These are phyloP conservation scores for Russula foetens DNA, from an alignment of 768 basidiomycete genomes.

Conservation along the genomic window DNA sequence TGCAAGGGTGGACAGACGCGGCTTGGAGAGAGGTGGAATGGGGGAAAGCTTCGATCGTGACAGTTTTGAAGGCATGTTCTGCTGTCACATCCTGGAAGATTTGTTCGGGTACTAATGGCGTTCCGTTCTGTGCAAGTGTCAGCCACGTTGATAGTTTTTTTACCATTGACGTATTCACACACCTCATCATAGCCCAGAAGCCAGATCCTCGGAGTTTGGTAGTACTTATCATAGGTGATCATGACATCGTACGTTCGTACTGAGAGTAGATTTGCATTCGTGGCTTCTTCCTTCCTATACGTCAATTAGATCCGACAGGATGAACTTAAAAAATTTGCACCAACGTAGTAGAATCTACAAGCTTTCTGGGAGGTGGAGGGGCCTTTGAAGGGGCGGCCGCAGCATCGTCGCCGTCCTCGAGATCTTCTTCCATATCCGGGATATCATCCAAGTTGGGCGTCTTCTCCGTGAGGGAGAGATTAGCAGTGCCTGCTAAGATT, in stretches of 20 bases:
- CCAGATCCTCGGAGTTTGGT: constrained; percentile 98
- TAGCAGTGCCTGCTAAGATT: constrained; percentile 24
- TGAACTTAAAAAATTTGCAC: constrained; percentile 22
- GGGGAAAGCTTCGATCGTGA: constrained; percentile 98
- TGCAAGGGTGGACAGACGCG: constrained; percentile 96
- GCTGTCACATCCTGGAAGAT: constrained; percentile 97
- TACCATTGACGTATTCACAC: constrained; percentile 14
- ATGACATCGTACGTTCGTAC: constrained; percentile 98
- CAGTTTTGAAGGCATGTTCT: constrained; percentile 97
- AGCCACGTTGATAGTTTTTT: not conserved
- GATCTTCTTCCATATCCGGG: constrained; percentile 96
- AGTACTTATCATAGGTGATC: constrained; percentile 99
- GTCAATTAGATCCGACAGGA: not conserved
- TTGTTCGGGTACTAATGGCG: constrained; percentile 77
- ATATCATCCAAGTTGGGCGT: constrained; percentile 97
- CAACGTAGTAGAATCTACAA: constrained; percentile 46
- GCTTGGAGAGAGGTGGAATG: constrained; percentile 78
- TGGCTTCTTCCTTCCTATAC: constrained; percentile 46
- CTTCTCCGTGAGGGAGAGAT: constrained; percentile 37
- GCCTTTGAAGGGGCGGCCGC: constrained; percentile 52
- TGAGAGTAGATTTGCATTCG: constrained; percentile 81
- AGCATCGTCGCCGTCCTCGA: constrained; percentile 85
- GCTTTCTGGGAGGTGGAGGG: constrained; percentile 26
- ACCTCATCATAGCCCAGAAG: constrained; percentile 97
- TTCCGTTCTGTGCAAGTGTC: constrained; percentile 58